Conservation (phyloP, 2,329 filamentous ascomycete genomes). For the Stagonosporopsis tanaceti region DNA sequence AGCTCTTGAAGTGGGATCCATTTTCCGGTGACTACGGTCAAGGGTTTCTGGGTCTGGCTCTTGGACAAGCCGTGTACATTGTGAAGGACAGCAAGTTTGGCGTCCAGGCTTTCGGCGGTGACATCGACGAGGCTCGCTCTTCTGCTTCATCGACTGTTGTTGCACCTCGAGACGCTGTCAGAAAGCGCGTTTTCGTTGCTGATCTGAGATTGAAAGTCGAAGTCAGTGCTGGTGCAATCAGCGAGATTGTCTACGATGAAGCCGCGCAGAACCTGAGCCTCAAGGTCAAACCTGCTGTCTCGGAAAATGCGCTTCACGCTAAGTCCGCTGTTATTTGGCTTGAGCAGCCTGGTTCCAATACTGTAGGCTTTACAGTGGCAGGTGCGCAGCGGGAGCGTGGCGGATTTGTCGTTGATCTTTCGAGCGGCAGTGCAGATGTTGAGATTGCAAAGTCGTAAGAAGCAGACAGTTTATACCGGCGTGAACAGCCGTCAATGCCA, state of each 20-base stretch:
- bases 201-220: constrained; percentile 51
- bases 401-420: constrained; percentile 29
- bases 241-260: constrained; percentile 24
- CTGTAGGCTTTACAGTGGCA: constrained; percentile 17
- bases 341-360: constrained; percentile 18
- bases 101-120: constrained; percentile 60
- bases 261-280: constrained; percentile 19
- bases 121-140: constrained; percentile 37
- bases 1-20: constrained; percentile 64
- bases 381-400: constrained; percentile 22
- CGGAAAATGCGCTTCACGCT: constrained; percentile 22
- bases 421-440: constrained; percentile 19
- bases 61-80: constrained; percentile 62
- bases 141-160: constrained; percentile 44
- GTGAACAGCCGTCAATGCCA: too few relatives aligned
- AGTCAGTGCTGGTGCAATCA: constrained; percentile 31
- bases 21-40: constrained; percentile 67
- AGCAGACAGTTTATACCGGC: not conserved
- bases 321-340: constrained; percentile 31
- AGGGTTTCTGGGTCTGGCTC: constrained; percentile 60
- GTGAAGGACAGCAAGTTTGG: constrained; percentile 56
- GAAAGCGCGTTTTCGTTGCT: constrained; percentile 59
- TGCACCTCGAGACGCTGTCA: constrained; percentile 56
- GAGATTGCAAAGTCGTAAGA: constrained; percentile 17
- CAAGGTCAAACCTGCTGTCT: constrained; percentile 18